Evolutionary conservation across 2,329 filamentous ascomycete genomes (phyloP).

Genomic region (Colletotrichum tabaci): DNA sequence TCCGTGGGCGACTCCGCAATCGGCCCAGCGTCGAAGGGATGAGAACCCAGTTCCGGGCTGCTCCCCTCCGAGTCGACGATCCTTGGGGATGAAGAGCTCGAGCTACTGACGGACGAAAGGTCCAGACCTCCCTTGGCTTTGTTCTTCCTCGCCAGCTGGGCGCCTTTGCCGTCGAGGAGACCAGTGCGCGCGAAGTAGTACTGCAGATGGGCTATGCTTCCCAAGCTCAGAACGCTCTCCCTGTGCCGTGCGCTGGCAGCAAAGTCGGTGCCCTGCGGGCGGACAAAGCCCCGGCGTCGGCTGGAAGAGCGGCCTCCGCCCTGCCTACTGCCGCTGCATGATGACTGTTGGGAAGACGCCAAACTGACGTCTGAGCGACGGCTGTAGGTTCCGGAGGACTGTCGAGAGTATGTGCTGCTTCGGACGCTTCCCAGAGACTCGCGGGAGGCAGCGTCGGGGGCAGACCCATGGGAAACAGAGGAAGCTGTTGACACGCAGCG

Average conservation of each 20-base stretch:
- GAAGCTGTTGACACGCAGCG: slow-evolving; percentile 76
- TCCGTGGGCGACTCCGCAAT: slow-evolving; percentile 66
- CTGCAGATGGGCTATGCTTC: slow-evolving; percentile 96
- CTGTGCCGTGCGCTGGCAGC: slow-evolving; percentile 90
- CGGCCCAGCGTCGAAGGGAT: slow-evolving; percentile 54
- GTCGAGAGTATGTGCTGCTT: slow-evolving; percentile 71
- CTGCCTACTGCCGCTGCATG: slow-evolving; percentile 58
- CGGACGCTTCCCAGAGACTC: slow-evolving; percentile 72
- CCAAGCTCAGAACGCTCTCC: slow-evolving; percentile 95
- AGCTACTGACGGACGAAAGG: slow-evolving; percentile 61
- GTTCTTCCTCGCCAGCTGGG: slow-evolving; percentile 82
- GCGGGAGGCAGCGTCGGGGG: slow-evolving; percentile 63
- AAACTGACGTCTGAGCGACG: slow-evolving; percentile 61
- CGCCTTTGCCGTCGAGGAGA: slow-evolving; percentile 92
- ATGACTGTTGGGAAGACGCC: slow-evolving; percentile 62
- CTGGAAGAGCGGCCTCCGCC: slow-evolving; percentile 50
- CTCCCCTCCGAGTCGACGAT: slow-evolving; percentile 66
- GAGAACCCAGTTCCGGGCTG: slow-evolving; percentile 68
- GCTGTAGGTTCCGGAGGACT: slow-evolving; percentile 73
- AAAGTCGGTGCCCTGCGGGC: slow-evolving; percentile 90
- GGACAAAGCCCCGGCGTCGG: slow-evolving; percentile 85
- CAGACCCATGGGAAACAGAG: slow-evolving; percentile 70
- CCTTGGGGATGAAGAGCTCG: slow-evolving; percentile 54
- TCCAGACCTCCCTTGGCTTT: slow-evolving; percentile 73
- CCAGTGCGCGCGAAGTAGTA: slow-evolving; percentile 98